Evolutionary conservation across 805 yeast species (phyloP), one percentile per base, ranked within the genome.

Genomic region (Lipomyces anomalus): DNA sequence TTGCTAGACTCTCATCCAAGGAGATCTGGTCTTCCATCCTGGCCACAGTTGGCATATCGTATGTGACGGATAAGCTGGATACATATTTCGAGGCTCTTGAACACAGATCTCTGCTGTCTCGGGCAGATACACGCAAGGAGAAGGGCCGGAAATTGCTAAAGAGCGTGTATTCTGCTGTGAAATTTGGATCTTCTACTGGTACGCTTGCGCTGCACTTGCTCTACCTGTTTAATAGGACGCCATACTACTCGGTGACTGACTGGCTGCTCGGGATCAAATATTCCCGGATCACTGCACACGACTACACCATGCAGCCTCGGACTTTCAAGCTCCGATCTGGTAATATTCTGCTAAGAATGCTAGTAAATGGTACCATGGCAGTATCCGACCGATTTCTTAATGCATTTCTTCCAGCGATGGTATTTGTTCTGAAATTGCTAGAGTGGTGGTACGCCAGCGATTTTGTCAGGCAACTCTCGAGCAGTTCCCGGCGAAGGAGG

Each of bases 381-480:
- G 43, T n/a, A n/a, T 29, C 38, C 7, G 44, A 51, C 28, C 30
- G 54, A 3, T 53, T 56, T 1, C 55, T 60, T 29, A 50, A 53
- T 44, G 74, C 53, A 73, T 77, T 40, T 67, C 78, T 90, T 65
- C 96, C 96, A 0, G 72, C 82, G 0, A 85, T 94, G 2, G 82
- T 89, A 42, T 88, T 90, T 60, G 59, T 80, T 21, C 70, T 89
- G 49, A 86, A 87, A 65, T 85, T 89, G 56, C 70, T 87, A 29
- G 97, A 89, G 63, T 89, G 97, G 96, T 89, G 95, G 94, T 78
- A 79, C 50, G 75, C 84, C 22, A 79, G 88, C 13, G 86, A 83
- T 48, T 75, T 86, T 59, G 78, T 85, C 2, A 64, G 74, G 3
- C 75, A 76, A 58, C 58, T 82, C 48, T 37, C 37, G 46, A 56